Evolutionary conservation across 441 rosid species (phyloP).

Genomic region (Croton setiger): DNA sequence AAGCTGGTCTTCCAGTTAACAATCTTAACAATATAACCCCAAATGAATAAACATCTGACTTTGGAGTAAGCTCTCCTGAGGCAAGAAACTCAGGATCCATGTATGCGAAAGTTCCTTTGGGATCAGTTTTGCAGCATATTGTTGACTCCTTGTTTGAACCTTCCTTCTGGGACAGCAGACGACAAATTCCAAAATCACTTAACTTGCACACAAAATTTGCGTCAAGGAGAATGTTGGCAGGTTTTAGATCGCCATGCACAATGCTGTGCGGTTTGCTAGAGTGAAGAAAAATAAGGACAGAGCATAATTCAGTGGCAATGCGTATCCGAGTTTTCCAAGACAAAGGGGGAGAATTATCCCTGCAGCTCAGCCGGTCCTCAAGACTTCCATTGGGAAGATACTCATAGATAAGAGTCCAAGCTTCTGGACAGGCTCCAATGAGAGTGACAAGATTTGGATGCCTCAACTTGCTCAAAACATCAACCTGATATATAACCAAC

Average conservation of each 20-base stretch:
- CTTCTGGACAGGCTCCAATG: conserved; percentile 90
- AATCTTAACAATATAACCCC: conserved; percentile 76
- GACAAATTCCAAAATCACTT: conserved; percentile 79
- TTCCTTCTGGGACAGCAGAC: conserved; percentile 37
- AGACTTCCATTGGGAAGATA: conserved; percentile 87
- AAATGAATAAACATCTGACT: conserved; percentile 88
- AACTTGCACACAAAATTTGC: conserved; percentile 72
- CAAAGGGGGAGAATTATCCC: conserved; percentile 72
- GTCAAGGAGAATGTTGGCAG: conserved; percentile 82
- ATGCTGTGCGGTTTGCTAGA: conserved; percentile 69
- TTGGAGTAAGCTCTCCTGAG: conserved; percentile 77
- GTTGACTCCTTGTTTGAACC: conserved; percentile 35
- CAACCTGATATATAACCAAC: conserved; percentile 51
- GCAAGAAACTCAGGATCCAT: conserved; percentile 84
- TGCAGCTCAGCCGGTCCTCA: conserved; percentile 86
- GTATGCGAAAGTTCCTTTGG: conserved; percentile 69
- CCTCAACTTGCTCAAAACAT: conserved; percentile 78
- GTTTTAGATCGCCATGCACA: conserved; percentile 91
- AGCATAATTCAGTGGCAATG: conserved; percentile 78
- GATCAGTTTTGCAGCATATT: conserved; percentile 46
- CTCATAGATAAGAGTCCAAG: conserved; percentile 81
- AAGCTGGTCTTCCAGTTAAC: conserved; percentile 73
- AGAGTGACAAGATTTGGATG: conserved; percentile 92
- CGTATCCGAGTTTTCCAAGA: conserved; percentile 84
- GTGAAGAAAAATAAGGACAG: conserved; percentile 86